Conservation (phyloP, 2,329 filamentous ascomycete species). For the Xylaria sp. region DNA sequence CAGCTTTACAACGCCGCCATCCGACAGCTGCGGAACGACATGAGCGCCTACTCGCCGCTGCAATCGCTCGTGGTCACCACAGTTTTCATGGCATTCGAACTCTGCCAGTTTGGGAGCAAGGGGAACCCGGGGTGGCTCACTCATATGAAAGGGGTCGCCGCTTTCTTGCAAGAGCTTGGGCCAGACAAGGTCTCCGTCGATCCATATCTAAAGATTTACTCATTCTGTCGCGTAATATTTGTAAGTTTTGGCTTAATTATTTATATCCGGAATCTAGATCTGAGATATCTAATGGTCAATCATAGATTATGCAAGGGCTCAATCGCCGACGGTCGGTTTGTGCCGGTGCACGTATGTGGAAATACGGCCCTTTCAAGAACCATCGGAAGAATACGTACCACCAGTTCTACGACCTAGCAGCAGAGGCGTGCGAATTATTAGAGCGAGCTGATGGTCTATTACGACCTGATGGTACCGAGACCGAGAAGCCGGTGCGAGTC, state of each 20-base stretch:
- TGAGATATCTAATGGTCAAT: constrained; percentile 8
- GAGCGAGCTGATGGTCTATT: constrained; percentile 32
- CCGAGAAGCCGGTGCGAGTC: constrained; percentile 11
- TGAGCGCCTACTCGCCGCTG: constrained; percentile 29
- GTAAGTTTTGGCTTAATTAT: constrained; percentile 23
- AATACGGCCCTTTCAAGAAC: constrained; percentile 31
- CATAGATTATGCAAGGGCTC: constrained; percentile 37
- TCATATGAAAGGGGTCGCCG: constrained; percentile 39
- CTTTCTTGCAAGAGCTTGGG: constrained; percentile 35
- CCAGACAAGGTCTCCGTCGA: constrained; percentile 36
- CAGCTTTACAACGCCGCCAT: constrained; percentile 41
- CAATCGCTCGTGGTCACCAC: constrained; percentile 39
- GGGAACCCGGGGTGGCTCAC: constrained; percentile 38
- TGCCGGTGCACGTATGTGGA: constrained; percentile 37
- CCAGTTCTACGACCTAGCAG: constrained; percentile 37
- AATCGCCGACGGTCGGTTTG: constrained; percentile 34
- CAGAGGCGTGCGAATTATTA: constrained; percentile 35
- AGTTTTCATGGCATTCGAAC: constrained; percentile 39
- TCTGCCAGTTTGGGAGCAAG: constrained; percentile 41
- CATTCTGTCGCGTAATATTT: constrained; percentile 39
- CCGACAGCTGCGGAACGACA: constrained; percentile 36
- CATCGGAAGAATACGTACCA: constrained; percentile 37
- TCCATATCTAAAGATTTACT: constrained; percentile 38
- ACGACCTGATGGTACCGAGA: background rate
- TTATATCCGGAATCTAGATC: no score